Conservation (phyloP, 163 green algal species). For the Volvox carteri region DNA sequence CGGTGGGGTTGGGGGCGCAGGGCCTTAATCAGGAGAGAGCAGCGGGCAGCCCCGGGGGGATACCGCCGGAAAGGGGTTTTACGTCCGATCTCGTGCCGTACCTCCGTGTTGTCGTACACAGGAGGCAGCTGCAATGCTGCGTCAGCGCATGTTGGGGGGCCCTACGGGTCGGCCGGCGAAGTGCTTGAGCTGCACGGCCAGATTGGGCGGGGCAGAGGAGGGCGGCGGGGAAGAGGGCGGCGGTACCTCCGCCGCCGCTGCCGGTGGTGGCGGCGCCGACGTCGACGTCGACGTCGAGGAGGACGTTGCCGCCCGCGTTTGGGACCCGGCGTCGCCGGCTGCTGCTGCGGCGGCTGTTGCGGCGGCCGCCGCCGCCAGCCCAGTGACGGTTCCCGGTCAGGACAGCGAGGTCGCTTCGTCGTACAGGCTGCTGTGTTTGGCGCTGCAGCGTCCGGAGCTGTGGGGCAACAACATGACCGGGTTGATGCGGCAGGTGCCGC, state of each 20-base stretch:
- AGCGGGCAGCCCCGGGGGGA: no score
- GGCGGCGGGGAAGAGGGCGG: background rate
- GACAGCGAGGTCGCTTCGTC: constrained; percentile 21
- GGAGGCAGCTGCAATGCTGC: background rate
- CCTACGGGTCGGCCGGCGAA: background rate
- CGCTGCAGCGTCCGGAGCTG: constrained; percentile 45
- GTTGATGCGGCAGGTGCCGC: constrained; percentile 44
- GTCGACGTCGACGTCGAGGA: background rate
- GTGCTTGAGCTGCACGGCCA: background rate
- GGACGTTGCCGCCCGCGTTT: background rate
- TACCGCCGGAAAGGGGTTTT: no score
- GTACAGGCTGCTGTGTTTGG: constrained; percentile 34
- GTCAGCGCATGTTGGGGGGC: constrained; percentile 5
- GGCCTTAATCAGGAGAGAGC: no score
- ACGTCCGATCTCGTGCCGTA: no score
- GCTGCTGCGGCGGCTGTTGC: constrained; percentile 30
- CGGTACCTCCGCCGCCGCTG: background rate
- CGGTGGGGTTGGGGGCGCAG: no score
- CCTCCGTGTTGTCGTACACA: background rate
- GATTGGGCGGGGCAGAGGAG: background rate
- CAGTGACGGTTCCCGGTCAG: constrained; percentile 13
- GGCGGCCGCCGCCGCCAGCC: constrained; percentile 2
- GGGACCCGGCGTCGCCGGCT: constrained; percentile 27
- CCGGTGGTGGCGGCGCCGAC: background rate
- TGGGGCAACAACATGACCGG: constrained; percentile 32